Evolutionary conservation across 2,329 filamentous ascomycete species (phyloP).

Genomic region (Alternaria arbusti): DNA sequence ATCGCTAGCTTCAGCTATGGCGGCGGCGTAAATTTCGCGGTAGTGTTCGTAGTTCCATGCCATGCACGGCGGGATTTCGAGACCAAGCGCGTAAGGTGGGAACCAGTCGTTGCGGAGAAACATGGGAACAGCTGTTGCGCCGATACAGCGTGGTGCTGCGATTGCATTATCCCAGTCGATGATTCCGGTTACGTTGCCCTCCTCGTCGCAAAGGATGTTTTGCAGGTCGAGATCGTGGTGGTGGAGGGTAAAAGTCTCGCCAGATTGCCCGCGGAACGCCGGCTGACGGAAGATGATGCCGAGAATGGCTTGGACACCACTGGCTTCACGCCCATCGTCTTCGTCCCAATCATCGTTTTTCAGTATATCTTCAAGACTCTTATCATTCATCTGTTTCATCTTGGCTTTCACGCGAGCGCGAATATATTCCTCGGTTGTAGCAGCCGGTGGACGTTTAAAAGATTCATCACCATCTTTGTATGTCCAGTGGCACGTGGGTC

Average conservation of each 20-base stretch:
- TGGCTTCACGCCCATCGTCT: not conserved
- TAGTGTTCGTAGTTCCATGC: conserved; percentile 8
- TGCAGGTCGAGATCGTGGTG: conserved; percentile 31
- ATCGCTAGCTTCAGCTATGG: conserved; percentile 7
- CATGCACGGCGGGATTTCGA: not conserved
- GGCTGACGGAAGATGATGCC: not conserved
- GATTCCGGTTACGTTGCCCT: conserved; percentile 24
- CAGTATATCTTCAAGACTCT: not conserved
- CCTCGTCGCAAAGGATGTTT: conserved; percentile 27
- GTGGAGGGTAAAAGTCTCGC: conserved; percentile 23
- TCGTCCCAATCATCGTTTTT: not conserved
- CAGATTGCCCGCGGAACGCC: not conserved
- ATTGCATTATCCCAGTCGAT: conserved; percentile 21
- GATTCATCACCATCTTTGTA: not conserved
- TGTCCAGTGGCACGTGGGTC: not conserved
- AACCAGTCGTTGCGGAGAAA: conserved; percentile 18
- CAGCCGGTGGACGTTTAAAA: not conserved
- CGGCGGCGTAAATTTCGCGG: conserved; percentile 12
- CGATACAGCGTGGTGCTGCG: conserved; percentile 17
- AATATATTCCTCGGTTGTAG: not conserved
- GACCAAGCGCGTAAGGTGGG: not conserved
- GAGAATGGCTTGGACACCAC: conserved; percentile 11
- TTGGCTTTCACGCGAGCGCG: not conserved
- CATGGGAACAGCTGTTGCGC: not conserved
- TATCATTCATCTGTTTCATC: not conserved